Base-by-base conservation (phyloP, 148 eudicot genomes). In the Nepenthes gracilis region DNA sequence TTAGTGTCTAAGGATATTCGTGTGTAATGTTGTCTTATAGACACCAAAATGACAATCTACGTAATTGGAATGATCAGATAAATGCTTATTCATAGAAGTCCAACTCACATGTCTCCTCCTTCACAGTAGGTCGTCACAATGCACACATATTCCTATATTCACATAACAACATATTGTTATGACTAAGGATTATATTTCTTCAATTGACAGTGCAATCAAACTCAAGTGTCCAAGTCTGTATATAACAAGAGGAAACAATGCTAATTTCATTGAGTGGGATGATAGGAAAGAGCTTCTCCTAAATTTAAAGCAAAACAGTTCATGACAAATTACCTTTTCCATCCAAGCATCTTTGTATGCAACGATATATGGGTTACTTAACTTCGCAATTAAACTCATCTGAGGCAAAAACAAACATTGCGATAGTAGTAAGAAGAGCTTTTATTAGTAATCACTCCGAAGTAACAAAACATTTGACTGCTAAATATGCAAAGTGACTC, bases 61-160 rank as follows among this genome's bases (percentile, higher is more conserved):
- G 45, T 33, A 40, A 36, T 60, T 62, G 49, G 12, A 52, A 35
- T 36, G 12, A 35, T 36, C 13, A 15, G 14, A 8, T 55, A 36
- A 10, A 58, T 9, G 40, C 15, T 35, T 58, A 2, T 64, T n/a
- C 43, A 35, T 35, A 12, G 10, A 50, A 49, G 13, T 49, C 4
- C n/a, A 6, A 81, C 97, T 86, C 81, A 94, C 99, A 89, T 85
- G 77, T 94, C 92, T 55, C 92, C 97, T 72, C 90, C 97, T 85
- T 89, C 95, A 61, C 97, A 94, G 65, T 85, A 94, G 66, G 72
- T 71, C 50, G 97, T 86, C 57, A 94, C 85, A 33, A 89, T 85
- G 76, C 97, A 94, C 58, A 86, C 84, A 63, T 69, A 75, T 6
- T 78, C 95, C 96, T 88, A 71, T 63, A 66, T 54, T 55, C 12